A percentile compares a stretch with the other conserved stretches of the same genome.
Conservation (phyloP, 768 basidiomycete genomes). For the Pisolithus microcarpus region DNA sequence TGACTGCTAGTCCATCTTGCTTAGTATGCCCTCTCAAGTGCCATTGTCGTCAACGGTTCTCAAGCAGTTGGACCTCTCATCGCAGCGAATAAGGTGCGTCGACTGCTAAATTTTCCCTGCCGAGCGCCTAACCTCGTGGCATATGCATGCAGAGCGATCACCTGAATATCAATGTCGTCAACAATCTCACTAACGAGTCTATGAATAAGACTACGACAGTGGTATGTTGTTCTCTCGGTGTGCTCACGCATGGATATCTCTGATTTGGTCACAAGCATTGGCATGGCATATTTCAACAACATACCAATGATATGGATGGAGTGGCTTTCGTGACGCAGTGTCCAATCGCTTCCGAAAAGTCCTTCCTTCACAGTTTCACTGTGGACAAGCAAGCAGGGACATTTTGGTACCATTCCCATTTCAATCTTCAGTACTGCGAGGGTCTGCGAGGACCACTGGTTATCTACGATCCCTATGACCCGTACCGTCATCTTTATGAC, state of each 20-base stretch:
- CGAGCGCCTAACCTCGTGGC: background rate
- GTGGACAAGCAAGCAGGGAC: conserved; percentile 26
- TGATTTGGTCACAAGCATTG: conserved; percentile 27
- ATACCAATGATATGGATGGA: conserved; percentile 40
- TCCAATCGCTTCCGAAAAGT: conserved; percentile 33
- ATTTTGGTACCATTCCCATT: conserved; percentile 45
- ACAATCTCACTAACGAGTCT: conserved; percentile 31
- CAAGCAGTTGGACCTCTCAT: conserved; percentile 35
- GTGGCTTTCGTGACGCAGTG: conserved; percentile 41
- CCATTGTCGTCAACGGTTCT: conserved; percentile 35
- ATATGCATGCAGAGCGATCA: conserved; percentile 26
- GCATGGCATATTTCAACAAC: conserved; percentile 42
- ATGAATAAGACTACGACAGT: conserved; percentile 37
- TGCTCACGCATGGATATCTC: background rate
- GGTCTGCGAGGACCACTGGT: conserved; percentile 45
- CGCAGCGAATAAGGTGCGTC: conserved; percentile 30
- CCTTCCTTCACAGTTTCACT: conserved; percentile 33
- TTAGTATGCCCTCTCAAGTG: conserved; percentile 10
- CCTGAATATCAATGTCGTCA: conserved; percentile 37
- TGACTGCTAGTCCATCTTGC: background rate
- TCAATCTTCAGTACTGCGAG: conserved; percentile 48
- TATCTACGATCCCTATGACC: conserved; percentile 37
- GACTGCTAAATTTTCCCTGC: background rate
- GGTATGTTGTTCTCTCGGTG: conserved; percentile 18
- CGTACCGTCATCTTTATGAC: conserved; percentile 27